A percentile compares a stretch with the other conserved stretches of the same genome.
Evolutionary conservation across 1,284 basidiomycete genomes (phyloP).

Genomic region (Trichosporon sp.): DNA sequence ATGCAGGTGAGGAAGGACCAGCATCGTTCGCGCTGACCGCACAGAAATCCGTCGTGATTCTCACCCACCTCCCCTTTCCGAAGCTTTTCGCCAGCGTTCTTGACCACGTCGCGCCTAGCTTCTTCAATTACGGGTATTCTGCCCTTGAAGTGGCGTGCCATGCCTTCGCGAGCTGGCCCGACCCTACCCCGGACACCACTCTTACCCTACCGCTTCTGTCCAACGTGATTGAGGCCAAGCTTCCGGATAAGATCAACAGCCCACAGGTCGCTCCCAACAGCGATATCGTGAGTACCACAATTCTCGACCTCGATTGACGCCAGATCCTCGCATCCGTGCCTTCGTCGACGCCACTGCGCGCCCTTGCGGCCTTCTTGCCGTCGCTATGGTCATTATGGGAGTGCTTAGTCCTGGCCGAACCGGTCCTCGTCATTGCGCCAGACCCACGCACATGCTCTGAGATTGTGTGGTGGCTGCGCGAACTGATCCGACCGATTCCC

Average conservation of each 20-base stretch:
- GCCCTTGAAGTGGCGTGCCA: constrained; percentile 82
- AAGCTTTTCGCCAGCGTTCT: constrained; percentile 70
- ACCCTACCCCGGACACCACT: constrained; percentile 59
- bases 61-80: constrained; percentile 79
- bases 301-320: neutral
- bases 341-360: constrained; percentile 62
- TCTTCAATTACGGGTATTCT: constrained; percentile 66
- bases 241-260: constrained; percentile 66
- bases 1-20: constrained; percentile 61
- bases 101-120: constrained; percentile 68
- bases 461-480: constrained; percentile 84
- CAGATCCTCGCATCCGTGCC: constrained; percentile 76
- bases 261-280: constrained; percentile 55
- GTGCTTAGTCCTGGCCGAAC: constrained; percentile 79
- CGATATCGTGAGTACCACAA: neutral
- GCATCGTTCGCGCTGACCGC: constrained; percentile 8
- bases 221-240: constrained; percentile 63
- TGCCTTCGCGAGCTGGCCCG: constrained; percentile 76
- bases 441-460: constrained; percentile 73
- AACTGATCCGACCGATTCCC: constrained; percentile 84
- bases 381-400: constrained; percentile 94
- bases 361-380: constrained; percentile 69
- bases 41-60: constrained; percentile 77
- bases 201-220: constrained; percentile 77
- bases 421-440: constrained; percentile 75